A percentile compares a stretch with the other conserved stretches of the same genome.
These are phyloP conservation scores for Arthrobotrys sinensis DNA, from an alignment of 2,329 filamentous ascomycete genomes.

Conservation along the genomic window DNA sequence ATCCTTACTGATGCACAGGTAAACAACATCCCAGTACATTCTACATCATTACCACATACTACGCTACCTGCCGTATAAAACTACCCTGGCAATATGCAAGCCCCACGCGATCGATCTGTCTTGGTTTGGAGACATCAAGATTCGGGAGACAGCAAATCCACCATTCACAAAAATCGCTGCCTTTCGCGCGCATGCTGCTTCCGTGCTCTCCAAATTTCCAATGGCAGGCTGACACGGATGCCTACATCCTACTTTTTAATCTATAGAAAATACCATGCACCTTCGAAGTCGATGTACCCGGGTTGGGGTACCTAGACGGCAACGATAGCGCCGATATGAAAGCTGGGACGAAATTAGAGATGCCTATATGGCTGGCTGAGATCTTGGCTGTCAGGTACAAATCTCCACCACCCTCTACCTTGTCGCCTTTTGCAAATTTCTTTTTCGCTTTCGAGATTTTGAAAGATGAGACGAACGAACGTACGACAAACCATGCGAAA, in stretches of 20 bases:
- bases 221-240: conserved; percentile 57
- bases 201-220: conserved; percentile 24
- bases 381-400: conserved; percentile 81
- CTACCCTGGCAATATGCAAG: conserved; percentile 23
- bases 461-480: conserved; percentile 45
- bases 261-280: conserved; percentile 92
- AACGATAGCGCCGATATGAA: conserved; percentile 82
- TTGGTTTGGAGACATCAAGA: background rate
- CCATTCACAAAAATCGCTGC: background rate
- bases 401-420: background rate
- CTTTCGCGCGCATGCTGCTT: background rate
- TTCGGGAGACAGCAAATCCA: background rate
- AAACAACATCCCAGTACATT: conserved; percentile 62
- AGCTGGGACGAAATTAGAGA: conserved; percentile 81
- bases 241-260: conserved; percentile 5
- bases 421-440: conserved; percentile 64
- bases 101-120: conserved; percentile 18
- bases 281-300: conserved; percentile 89
- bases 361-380: conserved; percentile 94
- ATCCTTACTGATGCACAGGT: conserved; percentile 89
- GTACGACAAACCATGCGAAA: conserved; percentile 11
- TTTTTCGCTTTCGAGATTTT: conserved; percentile 24
- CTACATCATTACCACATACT: conserved; percentile 36
- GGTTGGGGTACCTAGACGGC: conserved; percentile 90
- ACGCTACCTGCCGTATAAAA: background rate